These are phyloP conservation scores for Trichoderma sp. DNA, from an alignment of 2,329 filamentous ascomycete genomes.

Conservation along the genomic window DNA sequence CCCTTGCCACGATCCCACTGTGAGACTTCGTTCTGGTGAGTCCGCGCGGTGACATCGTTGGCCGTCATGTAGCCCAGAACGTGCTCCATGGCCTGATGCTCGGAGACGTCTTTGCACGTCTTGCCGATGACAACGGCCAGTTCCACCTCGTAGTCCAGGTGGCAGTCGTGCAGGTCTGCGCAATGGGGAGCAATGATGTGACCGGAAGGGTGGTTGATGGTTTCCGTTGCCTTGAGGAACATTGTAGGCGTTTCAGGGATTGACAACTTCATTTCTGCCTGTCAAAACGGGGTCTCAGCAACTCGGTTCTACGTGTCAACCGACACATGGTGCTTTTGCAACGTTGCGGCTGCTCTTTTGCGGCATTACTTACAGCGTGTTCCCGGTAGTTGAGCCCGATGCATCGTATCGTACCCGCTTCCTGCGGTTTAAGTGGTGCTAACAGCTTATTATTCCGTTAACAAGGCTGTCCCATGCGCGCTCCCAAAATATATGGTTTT, in stretches of 20 bases:
- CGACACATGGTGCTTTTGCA: not conserved
- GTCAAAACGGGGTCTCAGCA: not conserved
- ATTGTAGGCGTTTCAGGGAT: conserved; percentile 5
- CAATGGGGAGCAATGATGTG: conserved; percentile 2
- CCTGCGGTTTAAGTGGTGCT: conserved; percentile 3
- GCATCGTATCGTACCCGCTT: conserved; percentile 18
- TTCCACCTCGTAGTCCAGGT: conserved; percentile 13
- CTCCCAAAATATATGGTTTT: too few species aligned
- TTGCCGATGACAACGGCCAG: conserved; percentile 14
- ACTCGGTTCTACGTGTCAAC: not conserved
- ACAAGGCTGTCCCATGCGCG: not conserved
- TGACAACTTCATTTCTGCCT: conserved; percentile 13
- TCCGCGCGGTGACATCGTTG: conserved; percentile 18
- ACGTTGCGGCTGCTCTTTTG: not conserved
- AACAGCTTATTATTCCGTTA: not conserved
- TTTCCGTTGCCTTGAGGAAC: conserved; percentile 8
- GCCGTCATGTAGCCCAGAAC: conserved; percentile 14
- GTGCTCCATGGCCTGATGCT: conserved; percentile 3
- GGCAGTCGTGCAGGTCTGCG: conserved; percentile 8
- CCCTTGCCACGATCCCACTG: conserved; percentile 21
- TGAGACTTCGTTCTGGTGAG: conserved; percentile 16
- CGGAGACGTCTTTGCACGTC: conserved; percentile 12
- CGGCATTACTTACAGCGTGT: not conserved
- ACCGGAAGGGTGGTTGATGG: conserved; percentile 5
- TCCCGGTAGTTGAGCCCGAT: conserved; percentile 18